Evolutionary conservation across 2,329 filamentous ascomycete genomes (phyloP), one percentile per base, ranked within the genome.

Genomic region (Aspergillus sp.): DNA sequence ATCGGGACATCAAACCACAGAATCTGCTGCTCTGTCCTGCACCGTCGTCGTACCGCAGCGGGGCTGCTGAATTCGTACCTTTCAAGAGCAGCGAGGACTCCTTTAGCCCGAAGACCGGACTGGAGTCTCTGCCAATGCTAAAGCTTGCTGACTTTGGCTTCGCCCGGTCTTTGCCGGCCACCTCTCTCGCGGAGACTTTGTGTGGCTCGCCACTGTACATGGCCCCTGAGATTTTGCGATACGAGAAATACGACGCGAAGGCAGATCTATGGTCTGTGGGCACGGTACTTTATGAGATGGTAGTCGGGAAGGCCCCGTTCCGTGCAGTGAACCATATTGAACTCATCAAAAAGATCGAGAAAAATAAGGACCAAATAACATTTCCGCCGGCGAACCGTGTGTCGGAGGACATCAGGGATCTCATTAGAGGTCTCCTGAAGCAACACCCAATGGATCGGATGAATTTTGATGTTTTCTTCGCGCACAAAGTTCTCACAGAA

Each of bases 81-180:
- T 88, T 95, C 60, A 88, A 95, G 74, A 90, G 88, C 54, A 93
- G 90, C 70, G 88, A 90, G 47, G 87, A 93, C 72, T 93, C 92
- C 0, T 82, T 95, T 58, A 90, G 91, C 48, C 92, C 94, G 3
- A 85, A 89, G 25, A 88, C 89, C 25, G 95, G 95, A 7, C 81
- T 99, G 30, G 83, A 86, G 56, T 95, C 92, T 17, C 79, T 99
- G 44, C 95, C 95, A 4, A 96, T 98, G 89, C 86, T 99, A 62
- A 99, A 99, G 80, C 88, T 99, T 68, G 95, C 95, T 59, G 95
- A 99, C 79, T 99, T 99, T 73, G 95, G 95, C n/a, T 99, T 99
- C 74, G 95, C 95, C 58, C 88, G 95, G 58, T 92, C 96, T 58
- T 81, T 99, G 52, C 94, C 95, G 2, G 88, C 91, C 7, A 96